Evolutionary conservation across 139 green algal species (phyloP), one percentile per base, ranked within the genome.

Genomic region (Micractinium conductrix): DNA sequence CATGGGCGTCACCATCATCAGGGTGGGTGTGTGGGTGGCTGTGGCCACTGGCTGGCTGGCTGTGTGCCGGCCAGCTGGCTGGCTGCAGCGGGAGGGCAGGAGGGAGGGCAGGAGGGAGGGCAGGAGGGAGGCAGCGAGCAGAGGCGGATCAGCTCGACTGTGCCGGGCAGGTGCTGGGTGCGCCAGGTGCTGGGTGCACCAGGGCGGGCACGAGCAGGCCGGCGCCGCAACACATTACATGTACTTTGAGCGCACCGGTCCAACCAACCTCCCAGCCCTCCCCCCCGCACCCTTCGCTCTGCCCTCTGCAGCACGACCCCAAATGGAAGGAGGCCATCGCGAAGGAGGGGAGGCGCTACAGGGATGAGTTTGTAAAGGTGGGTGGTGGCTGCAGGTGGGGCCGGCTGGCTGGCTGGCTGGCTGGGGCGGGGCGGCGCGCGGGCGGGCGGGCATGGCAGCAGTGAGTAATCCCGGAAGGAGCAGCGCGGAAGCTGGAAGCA

Each of bases 1-100:
- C 38, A 82, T 60, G 76, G 76, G 42, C 21, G 62, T 82, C 24
- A 53, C 55, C 28, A 71, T 82, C 28, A 82, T 82, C 38, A 55
- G 35, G 76, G 76, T 82, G 43, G n/a, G n/a, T n/a, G n/a, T n/a
- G n/a, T n/a, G n/a, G n/a, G n/a, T n/a, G n/a, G n/a, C n/a, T n/a
- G n/a, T n/a, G n/a, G n/a, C n/a, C n/a, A n/a, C n/a, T n/a, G n/a
- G n/a, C n/a, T n/a, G n/a, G n/a, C n/a, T n/a, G n/a, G n/a, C n/a
- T n/a, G n/a, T n/a, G n/a, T n/a, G n/a, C n/a, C n/a, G n/a, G n/a
- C n/a, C n/a, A 53, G 70, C 53, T 62, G 48, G 10, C 53, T 21
- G 5, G 19, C 53, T 28, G 2, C 19, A 30, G 5, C 26, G 53
- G 53, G 19, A 62, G 53, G 10, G 8, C 35, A 38, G 4, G 0